These are phyloP conservation scores for Cerrena zonata DNA, from an alignment of 1,284 basidiomycete genomes.

Conservation along the genomic window DNA sequence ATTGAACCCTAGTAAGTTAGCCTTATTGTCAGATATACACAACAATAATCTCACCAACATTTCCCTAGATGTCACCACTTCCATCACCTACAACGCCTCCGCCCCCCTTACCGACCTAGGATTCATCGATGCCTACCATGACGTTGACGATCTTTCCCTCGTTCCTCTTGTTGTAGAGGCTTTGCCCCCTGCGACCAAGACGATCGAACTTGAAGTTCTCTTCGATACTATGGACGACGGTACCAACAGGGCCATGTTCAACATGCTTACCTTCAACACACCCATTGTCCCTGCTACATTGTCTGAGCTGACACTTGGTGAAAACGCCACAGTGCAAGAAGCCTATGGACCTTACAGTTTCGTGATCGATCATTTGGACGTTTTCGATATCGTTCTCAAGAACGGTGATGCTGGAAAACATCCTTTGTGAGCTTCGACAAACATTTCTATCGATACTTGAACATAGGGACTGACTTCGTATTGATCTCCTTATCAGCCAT, in stretches of 20 bases:
- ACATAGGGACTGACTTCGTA: not conserved
- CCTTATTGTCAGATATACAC: not conserved
- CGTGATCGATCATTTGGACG: slow-evolving; percentile 69
- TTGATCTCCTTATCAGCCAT: slow-evolving; percentile 44
- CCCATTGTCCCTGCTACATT: slow-evolving; percentile 72
- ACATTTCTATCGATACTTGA: not conserved
- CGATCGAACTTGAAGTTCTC: slow-evolving; percentile 48
- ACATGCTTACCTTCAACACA: slow-evolving; percentile 64
- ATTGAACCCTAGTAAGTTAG: slow-evolving; percentile 67
- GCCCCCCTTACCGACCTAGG: slow-evolving; percentile 46
- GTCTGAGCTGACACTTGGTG: slow-evolving; percentile 70
- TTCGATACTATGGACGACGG: slow-evolving; percentile 78
- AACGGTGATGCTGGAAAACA: slow-evolving; percentile 76
- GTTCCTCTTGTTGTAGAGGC: slow-evolving; percentile 48
- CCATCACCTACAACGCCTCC: slow-evolving; percentile 58
- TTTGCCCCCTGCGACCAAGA: slow-evolving; percentile 40
- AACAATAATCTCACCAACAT: not conserved
- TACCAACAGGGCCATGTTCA: slow-evolving; percentile 73
- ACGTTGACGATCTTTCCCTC: slow-evolving; percentile 57
- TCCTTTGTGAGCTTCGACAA: slow-evolving; percentile 61
- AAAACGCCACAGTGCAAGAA: slow-evolving; percentile 57
- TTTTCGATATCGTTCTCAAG: slow-evolving; percentile 75
- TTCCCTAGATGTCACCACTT: slow-evolving; percentile 66
- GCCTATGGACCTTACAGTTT: slow-evolving; percentile 80
- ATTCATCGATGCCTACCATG: slow-evolving; percentile 46